phyloP scores from a whole-genome alignment of 306 rosid species.

The Psophocarpus tetragonolobus region DNA sequence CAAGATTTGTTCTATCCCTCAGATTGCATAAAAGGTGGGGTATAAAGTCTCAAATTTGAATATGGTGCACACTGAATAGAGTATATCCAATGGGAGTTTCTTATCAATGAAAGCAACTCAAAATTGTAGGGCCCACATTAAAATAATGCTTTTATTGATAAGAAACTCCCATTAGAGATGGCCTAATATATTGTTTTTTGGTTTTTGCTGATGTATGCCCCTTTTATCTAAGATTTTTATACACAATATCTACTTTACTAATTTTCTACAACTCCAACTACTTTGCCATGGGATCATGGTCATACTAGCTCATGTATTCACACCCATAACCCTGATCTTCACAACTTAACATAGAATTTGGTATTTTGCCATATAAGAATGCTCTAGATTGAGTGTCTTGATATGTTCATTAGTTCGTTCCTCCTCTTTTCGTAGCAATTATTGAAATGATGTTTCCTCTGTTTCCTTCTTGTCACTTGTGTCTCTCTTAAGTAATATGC shows the following conservation, averaged over 20 bases:
- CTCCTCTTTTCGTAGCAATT: not conserved
- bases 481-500: not conserved
- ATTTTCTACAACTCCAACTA: not conserved
- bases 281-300: not conserved
- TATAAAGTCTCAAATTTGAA: not conserved
- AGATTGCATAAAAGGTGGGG: not conserved
- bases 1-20: conserved; percentile 6
- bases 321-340: not conserved
- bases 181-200: too few species aligned
- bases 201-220: not conserved
- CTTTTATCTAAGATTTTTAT: not conserved
- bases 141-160: too few species aligned
- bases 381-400: not conserved
- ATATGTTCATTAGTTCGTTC: not conserved
- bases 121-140: too few species aligned
- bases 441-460: not conserved
- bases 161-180: too few species aligned
- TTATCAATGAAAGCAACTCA: too few species aligned
- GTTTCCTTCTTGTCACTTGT: not conserved
- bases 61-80: not conserved
- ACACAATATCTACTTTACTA: not conserved
- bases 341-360: not conserved
- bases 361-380: not conserved
- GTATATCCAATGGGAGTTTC: too few species aligned
- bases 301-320: not conserved